Percentiles rank a stretch among this genome's conserved stretches.
These are phyloP conservation scores for Cardamine chenopodiifolia DNA, from an alignment of 345 rosid species.

Conservation along the genomic window DNA sequence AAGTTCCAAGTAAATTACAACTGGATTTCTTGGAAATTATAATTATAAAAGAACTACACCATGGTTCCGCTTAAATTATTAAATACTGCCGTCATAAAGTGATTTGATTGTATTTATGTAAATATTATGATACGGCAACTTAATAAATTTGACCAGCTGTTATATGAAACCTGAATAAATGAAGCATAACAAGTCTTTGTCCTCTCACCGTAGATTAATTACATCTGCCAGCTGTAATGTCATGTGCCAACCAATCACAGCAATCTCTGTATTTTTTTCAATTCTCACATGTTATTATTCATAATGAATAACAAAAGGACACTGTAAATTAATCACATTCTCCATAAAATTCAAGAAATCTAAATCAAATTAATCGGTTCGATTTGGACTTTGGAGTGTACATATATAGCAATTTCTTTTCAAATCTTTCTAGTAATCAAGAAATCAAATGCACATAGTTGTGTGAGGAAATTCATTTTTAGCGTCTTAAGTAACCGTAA, in stretches of 20 bases:
- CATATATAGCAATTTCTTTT: neutral
- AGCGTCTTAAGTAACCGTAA: neutral
- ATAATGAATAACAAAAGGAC: neutral
- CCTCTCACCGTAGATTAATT: conserved; percentile 23
- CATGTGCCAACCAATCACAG: conserved; percentile 37
- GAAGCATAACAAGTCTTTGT: conserved; percentile 36
- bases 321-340: neutral
- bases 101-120: neutral
- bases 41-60: neutral
- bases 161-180: conserved; percentile 30
- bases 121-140: neutral
- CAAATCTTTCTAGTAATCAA: neutral
- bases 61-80: neutral
- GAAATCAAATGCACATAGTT: conserved; percentile 2
- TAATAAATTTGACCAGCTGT: conserved; percentile 23
- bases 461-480: neutral
- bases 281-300: neutral
- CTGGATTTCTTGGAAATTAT: neutral
- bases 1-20: conserved; percentile 21
- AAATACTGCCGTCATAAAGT: neutral
- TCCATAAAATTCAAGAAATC: neutral
- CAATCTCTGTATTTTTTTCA: neutral
- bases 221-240: conserved; percentile 32
- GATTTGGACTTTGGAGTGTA: neutral
- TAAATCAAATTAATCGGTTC: neutral